Conservation (phyloP, 352 stramenopile genomes). For the Phytophthora melonis region DNA sequence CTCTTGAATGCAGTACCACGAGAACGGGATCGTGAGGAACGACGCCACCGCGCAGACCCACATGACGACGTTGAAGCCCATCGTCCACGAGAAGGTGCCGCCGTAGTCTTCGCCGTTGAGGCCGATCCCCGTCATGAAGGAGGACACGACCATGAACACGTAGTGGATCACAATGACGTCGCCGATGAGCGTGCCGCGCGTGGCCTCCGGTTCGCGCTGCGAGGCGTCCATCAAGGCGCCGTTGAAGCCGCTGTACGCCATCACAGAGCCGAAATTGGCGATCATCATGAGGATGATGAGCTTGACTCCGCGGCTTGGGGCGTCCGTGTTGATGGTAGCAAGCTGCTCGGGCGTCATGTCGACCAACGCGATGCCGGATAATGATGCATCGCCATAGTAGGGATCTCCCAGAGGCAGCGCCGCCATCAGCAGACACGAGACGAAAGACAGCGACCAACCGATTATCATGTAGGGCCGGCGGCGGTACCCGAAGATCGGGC, state of each 20-base stretch:
- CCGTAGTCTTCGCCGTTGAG: constrained; percentile 53
- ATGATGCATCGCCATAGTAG: constrained; percentile 39
- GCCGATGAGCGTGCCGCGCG: constrained; percentile 45
- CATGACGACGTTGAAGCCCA: constrained; percentile 59
- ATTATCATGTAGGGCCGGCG: constrained; percentile 78
- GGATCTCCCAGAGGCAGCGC: constrained; percentile 41
- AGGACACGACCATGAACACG: constrained; percentile 42
- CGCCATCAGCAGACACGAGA: constrained; percentile 45
- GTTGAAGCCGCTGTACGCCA: constrained; percentile 68
- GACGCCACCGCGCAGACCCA: constrained; percentile 32
- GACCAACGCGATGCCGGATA: constrained; percentile 18
- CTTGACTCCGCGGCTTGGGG: constrained; percentile 40
- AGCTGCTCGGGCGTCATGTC: constrained; percentile 38
- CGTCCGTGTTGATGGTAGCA: constrained; percentile 39
- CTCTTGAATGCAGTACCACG: constrained; percentile 45
- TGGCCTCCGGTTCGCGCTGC: constrained; percentile 44
- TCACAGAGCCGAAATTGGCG: constrained; percentile 71
- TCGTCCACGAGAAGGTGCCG: constrained; percentile 48
- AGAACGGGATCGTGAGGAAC: constrained; percentile 37
- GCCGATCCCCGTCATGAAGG: constrained; percentile 42
- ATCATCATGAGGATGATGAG: constrained; percentile 69
- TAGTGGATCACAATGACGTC: constrained; percentile 40
- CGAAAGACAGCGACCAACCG: constrained; percentile 46
- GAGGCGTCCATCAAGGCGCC: constrained; percentile 54
- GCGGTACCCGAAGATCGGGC: constrained; percentile 75